Percentiles rank a stretch among this genome's conserved stretches.
These are phyloP conservation scores for Cucurbita ficifolia DNA, from an alignment of 306 rosid species.

Conservation along the genomic window DNA sequence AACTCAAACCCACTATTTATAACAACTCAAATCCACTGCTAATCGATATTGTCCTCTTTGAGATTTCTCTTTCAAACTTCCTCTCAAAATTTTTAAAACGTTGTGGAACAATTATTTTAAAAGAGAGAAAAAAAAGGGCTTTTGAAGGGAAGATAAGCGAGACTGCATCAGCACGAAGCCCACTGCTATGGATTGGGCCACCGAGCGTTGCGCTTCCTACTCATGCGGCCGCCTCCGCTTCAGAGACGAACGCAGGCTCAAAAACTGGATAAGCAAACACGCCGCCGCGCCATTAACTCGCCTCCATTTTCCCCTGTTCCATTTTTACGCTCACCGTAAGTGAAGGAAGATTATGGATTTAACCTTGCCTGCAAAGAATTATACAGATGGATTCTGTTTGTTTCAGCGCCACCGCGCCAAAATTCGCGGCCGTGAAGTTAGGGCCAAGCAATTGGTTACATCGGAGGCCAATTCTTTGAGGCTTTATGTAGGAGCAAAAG, in stretches of 20 bases:
- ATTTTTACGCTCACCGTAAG: neutral
- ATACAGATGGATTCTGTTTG: slow-evolving; percentile 30
- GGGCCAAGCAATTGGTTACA: slow-evolving; percentile 13
- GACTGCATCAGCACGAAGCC: no score
- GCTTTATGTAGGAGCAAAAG: slow-evolving; percentile 18
- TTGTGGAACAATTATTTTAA: no score
- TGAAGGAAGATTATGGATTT: slow-evolving; percentile 24
- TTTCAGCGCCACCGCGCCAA: slow-evolving; percentile 17
- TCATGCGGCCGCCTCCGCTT: neutral
- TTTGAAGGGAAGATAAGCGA: no score
- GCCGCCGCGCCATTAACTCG: neutral
- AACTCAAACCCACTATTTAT: no score
- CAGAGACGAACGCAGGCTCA: neutral
- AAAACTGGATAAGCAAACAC: neutral
- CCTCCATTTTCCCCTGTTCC: neutral
- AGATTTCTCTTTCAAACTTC: no score
- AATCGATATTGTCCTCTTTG: no score
- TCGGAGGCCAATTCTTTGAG: slow-evolving; percentile 6
- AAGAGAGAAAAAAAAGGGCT: no score
- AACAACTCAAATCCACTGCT: no score
- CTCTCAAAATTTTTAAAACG: no score
- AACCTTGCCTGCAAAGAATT: slow-evolving; percentile 20
- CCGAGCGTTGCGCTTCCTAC: no score
- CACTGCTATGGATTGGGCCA: no score
- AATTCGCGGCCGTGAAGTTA: slow-evolving; percentile 13